These are phyloP conservation scores for Aspergillus mulundensis DNA, from an alignment of 495 filamentous ascomycete genomes.

Conservation along the genomic window DNA sequence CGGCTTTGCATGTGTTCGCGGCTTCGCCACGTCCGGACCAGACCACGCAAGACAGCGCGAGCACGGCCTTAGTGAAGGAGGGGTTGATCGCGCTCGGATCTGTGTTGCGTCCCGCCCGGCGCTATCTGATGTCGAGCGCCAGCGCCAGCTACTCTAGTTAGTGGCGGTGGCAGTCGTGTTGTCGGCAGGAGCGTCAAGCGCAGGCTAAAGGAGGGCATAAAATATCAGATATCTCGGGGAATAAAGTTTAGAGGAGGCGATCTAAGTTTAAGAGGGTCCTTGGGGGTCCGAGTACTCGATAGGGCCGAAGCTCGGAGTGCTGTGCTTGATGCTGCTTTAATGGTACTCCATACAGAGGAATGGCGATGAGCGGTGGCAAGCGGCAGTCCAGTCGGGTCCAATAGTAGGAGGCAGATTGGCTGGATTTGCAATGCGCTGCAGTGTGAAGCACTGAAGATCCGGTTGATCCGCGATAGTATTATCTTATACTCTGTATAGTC, in stretches of 20 bases:
- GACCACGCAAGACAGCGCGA: not conserved
- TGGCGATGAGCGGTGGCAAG: not conserved
- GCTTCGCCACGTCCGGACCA: not conserved
- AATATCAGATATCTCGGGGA: not conserved
- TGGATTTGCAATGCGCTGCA: conserved; percentile 12
- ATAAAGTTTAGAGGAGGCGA: not conserved
- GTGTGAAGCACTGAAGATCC: conserved; percentile 1
- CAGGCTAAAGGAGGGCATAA: not conserved
- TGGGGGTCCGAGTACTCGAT: not conserved
- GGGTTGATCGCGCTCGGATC: conserved; percentile 15
- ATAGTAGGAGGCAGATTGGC: not conserved
- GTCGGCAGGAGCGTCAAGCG: conserved; percentile 2
- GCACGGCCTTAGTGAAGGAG: not conserved
- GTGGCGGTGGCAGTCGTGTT: conserved; percentile 2
- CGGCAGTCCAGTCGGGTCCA: not conserved
- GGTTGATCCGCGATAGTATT: conserved; percentile 9
- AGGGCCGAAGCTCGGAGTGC: not conserved
- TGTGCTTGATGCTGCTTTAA: not conserved
- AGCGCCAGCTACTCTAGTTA: not conserved
- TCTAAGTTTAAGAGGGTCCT: not conserved
- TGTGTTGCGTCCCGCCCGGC: conserved; percentile 6
- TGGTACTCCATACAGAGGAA: too few species aligned
- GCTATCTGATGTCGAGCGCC: conserved; percentile 1
- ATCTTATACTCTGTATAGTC: not conserved
- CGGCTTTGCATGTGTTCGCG: too few species aligned